Evolutionary conservation across 2,329 filamentous ascomycete genomes (phyloP).

Genomic region (Stagonosporopsis tanaceti): DNA sequence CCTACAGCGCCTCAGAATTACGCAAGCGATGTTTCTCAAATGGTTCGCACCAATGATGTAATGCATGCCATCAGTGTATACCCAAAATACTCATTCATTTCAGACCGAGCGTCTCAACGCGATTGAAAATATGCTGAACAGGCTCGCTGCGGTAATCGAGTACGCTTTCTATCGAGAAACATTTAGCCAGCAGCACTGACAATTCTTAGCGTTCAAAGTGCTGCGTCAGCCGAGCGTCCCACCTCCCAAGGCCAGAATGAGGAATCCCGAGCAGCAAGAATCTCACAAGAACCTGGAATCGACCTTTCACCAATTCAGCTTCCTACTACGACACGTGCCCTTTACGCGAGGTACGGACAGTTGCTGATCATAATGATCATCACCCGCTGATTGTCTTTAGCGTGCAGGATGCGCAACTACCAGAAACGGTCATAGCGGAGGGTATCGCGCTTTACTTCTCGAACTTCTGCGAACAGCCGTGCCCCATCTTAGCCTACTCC

Average conservation of each 20-base stretch:
- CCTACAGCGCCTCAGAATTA: neutral
- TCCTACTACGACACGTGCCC: neutral
- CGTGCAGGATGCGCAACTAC: constrained; percentile 4
- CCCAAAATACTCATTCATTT: neutral
- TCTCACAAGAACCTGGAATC: neutral
- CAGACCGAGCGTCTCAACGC: constrained; percentile 10
- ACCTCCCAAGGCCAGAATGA: neutral
- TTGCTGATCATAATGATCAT: neutral
- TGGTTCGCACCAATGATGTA: neutral
- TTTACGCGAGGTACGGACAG: neutral
- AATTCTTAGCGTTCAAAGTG: neutral
- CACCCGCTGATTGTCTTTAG: constrained; percentile 1
- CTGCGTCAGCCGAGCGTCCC: neutral
- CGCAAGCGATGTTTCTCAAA: neutral
- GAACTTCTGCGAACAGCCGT: constrained; percentile 17
- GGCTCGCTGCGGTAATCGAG: constrained; percentile 12
- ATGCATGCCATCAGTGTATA: neutral
- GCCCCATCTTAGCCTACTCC: constrained; percentile 11
- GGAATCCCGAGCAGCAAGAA: neutral
- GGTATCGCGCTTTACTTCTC: constrained; percentile 15
- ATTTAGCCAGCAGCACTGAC: neutral
- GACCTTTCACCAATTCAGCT: neutral
- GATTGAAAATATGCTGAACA: constrained; percentile 12
- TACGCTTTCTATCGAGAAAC: neutral
- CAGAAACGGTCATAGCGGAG: constrained; percentile 12